phyloP scores from a whole-genome alignment of 2,329 filamentous ascomycete species.

The Daldinia sp. region DNA sequence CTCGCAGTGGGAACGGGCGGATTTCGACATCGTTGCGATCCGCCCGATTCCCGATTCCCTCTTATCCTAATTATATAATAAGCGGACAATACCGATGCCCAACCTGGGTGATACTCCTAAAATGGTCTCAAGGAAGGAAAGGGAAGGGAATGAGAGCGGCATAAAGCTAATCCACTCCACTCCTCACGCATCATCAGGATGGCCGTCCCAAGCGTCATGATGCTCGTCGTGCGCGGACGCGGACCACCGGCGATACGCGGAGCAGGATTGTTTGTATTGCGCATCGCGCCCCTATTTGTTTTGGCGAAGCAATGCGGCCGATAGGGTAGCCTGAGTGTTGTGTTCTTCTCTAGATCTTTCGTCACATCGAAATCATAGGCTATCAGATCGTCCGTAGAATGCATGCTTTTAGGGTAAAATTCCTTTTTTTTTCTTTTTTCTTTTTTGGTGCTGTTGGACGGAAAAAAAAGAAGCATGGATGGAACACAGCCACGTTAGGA shows the following conservation, averaged over 20 bases:
- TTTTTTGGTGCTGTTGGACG: not conserved
- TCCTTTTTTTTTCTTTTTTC: too few species aligned
- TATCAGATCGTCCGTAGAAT: not conserved
- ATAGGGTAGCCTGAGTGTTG: constrained; percentile 3
- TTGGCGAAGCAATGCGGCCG: constrained; percentile 20
- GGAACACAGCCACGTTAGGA: constrained; percentile 1
- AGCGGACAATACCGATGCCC: constrained; percentile 5
- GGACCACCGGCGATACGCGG: constrained; percentile 15
- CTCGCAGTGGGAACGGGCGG: constrained; percentile 9
- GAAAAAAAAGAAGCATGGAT: not conserved
- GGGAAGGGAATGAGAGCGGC: not conserved
- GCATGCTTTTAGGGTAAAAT: not conserved
- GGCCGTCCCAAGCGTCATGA: not conserved
- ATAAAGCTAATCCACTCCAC: not conserved
- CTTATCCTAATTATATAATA: constrained; percentile 16
- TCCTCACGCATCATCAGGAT: not conserved
- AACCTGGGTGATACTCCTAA: not conserved
- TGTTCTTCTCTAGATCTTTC: not conserved
- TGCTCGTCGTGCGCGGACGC: not conserved
- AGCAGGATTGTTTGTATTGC: constrained; percentile 9
- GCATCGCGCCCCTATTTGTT: constrained; percentile 1
- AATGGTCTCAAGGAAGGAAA: not conserved
- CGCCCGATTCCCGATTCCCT: constrained; percentile 6
- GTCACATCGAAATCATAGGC: not conserved
- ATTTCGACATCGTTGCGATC: constrained; percentile 1